phyloP scores from a whole-genome alignment of 176 grass and related monocot species.

The Oryza officinalis region DNA sequence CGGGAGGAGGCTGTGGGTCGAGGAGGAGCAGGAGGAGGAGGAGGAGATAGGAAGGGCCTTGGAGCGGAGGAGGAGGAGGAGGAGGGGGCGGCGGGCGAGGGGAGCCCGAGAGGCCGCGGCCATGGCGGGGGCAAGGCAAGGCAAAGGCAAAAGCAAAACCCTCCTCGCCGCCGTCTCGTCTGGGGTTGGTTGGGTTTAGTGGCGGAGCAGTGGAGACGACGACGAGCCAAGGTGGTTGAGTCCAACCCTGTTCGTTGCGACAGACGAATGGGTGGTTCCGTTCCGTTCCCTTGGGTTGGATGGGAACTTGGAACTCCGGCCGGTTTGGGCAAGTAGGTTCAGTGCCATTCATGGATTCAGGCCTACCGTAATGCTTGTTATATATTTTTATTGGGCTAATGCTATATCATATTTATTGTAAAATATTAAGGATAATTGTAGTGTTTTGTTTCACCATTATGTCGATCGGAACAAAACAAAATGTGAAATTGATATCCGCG shows the following conservation, averaged over 20 bases:
- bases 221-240: not conserved
- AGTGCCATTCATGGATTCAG: not conserved
- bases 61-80: not conserved
- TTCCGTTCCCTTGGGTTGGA: not conserved
- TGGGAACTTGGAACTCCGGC: not conserved
- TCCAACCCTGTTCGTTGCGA: not conserved
- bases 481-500: too few relatives aligned
- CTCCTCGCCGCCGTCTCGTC: not conserved
- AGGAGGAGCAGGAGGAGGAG: not conserved
- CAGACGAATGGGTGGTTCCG: not conserved
- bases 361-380: too few relatives aligned
- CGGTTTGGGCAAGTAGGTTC: not conserved
- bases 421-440: too few relatives aligned
- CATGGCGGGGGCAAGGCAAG: constrained; percentile 28
- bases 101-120: constrained; percentile 33
- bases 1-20: not conserved
- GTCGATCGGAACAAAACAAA: too few relatives aligned
- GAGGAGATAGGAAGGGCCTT: not conserved
- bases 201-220: not conserved
- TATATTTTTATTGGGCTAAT: too few relatives aligned
- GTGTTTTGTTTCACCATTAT: too few relatives aligned
- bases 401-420: too few relatives aligned
- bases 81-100: constrained; percentile 29
- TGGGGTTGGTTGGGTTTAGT: constrained; percentile 11
- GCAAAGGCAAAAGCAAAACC: constrained; percentile 23